Evolutionary conservation across 2,329 filamentous ascomycete genomes (phyloP).

Genomic region (Parascedosporium putredinis): DNA sequence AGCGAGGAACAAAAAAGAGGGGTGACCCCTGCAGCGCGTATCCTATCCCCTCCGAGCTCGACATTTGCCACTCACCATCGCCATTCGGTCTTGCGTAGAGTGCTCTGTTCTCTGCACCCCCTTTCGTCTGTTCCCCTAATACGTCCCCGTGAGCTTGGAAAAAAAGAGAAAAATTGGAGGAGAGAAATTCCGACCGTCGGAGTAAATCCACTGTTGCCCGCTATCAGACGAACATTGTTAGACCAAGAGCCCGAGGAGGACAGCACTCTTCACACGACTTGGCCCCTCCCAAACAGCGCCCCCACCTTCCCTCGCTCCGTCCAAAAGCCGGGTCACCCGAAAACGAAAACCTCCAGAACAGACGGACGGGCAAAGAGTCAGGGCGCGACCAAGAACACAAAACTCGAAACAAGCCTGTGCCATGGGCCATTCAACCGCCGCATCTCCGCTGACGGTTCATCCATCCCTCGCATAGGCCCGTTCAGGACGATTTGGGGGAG

Average conservation of each 20-base stretch:
- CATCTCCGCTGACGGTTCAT: neutral
- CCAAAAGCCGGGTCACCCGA: too few relatives aligned
- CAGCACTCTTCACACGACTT: too few relatives aligned
- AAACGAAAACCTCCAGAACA: too few relatives aligned
- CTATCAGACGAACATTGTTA: too few relatives aligned
- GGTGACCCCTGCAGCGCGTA: neutral
- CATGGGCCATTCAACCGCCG: neutral
- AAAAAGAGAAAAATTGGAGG: too few relatives aligned
- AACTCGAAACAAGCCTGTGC: neutral
- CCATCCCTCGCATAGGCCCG: neutral
- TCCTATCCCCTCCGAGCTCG: neutral
- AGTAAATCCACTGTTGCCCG: too few relatives aligned
- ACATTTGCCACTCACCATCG: neutral
- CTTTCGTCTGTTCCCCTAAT: neutral
- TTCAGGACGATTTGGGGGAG: too few relatives aligned
- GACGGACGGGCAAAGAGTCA: too few relatives aligned
- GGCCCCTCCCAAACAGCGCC: too few relatives aligned
- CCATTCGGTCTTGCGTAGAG: neutral
- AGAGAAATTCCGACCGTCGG: too few relatives aligned
- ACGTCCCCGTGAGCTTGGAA: neutral
- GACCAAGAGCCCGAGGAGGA: too few relatives aligned
- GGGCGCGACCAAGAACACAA: neutral
- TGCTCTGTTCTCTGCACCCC: neutral
- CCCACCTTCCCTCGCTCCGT: too few relatives aligned
- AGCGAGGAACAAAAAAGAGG: neutral